These are phyloP conservation scores for Pittosporum tobira DNA, from an alignment of 129 eudicot genomes.

Conservation along the genomic window DNA sequence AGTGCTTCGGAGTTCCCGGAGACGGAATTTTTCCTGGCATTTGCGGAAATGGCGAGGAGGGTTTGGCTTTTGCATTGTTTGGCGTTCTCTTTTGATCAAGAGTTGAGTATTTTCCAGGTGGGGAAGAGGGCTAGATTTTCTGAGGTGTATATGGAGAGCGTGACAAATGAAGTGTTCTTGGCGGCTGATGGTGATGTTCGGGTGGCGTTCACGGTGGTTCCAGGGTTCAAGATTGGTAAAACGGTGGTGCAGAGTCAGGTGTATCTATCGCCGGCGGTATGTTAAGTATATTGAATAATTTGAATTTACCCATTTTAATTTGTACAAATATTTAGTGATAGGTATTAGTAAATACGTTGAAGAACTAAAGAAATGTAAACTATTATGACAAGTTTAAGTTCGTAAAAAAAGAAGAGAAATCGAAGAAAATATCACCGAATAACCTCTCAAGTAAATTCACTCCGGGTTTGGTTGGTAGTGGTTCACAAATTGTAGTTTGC, in stretches of 20 bases:
- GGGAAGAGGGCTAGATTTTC: constrained; percentile 50
- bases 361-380: no score
- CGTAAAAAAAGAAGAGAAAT: no score
- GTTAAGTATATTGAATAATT: background rate
- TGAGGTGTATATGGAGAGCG: constrained; percentile 84
- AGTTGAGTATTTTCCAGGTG: constrained; percentile 58
- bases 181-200: constrained; percentile 28
- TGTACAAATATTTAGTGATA: background rate
- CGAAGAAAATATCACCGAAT: no score
- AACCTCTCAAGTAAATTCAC: no score
- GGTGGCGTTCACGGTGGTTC: constrained; percentile 90
- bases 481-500: no score
- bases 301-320: no score
- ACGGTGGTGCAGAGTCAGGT: constrained; percentile 89
- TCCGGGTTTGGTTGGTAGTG: no score
- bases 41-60: constrained; percentile 81
- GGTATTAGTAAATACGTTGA: no score
- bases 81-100: constrained; percentile 44
- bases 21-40: constrained; percentile 54
- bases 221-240: constrained; percentile 83
- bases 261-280: constrained; percentile 30
- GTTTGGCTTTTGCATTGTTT: constrained; percentile 79
- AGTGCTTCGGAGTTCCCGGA: constrained; percentile 68
- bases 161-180: constrained; percentile 36
- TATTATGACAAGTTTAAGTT: no score